phyloP scores from a whole-genome alignment of 345 rosid genomes.

The Eucalyptus sp. region DNA sequence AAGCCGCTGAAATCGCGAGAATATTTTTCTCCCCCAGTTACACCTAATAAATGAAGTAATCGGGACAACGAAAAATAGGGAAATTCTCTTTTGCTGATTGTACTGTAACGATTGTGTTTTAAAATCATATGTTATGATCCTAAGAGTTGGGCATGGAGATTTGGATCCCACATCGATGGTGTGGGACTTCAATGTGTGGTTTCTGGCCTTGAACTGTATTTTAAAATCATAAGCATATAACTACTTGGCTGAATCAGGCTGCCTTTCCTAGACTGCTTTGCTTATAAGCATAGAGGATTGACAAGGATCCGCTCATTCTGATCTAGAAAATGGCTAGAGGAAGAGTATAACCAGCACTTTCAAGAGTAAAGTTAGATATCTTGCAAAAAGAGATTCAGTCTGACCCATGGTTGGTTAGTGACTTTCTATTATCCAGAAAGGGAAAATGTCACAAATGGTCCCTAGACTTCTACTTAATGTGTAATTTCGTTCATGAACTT shows the following conservation, averaged over 20 bases:
- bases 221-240: background rate
- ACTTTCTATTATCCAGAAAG: background rate
- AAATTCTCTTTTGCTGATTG: background rate
- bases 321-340: background rate
- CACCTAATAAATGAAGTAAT: background rate
- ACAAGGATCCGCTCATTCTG: rapidly evolving
- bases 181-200: background rate
- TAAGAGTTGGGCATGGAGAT: background rate
- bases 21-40: background rate
- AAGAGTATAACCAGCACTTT: background rate
- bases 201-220: background rate
- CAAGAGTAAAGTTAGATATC: background rate
- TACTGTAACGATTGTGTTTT: background rate
- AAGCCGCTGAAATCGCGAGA: background rate
- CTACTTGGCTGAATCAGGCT: background rate
- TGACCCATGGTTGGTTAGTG: too few relatives aligned
- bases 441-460: too few relatives aligned
- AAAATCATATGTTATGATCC: background rate
- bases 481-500: too few relatives aligned
- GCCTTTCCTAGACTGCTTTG: background rate
- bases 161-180: too few relatives aligned
- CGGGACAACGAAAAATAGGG: background rate
- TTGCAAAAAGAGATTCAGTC: background rate
- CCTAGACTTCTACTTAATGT: too few relatives aligned
- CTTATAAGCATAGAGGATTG: background rate